A percentile compares a stretch with the other conserved stretches of the same genome.
These are phyloP conservation scores for Sergeia podlipaevii DNA, from an alignment of 208 protist genomes.

Conservation along the genomic window DNA sequence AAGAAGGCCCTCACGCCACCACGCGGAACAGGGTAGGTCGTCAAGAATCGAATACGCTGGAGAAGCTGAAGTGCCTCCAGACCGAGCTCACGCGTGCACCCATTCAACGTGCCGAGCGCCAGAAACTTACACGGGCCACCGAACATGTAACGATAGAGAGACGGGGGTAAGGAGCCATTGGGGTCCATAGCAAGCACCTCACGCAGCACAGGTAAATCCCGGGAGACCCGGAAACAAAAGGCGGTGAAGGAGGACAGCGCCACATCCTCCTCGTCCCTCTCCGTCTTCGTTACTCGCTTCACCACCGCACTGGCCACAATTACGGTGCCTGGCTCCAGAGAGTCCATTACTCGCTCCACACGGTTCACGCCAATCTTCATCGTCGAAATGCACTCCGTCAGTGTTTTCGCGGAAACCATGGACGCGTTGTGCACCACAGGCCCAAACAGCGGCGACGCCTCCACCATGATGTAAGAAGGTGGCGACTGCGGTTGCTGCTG, in stretches of 20 bases:
- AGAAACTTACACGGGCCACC: slow-evolving; percentile 21
- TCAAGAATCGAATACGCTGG: slow-evolving; percentile 16
- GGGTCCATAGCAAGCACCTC: slow-evolving; percentile 26
- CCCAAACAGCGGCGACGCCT: slow-evolving; percentile 30
- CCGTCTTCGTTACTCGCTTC: slow-evolving; percentile 8
- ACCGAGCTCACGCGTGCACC: slow-evolving; percentile 11
- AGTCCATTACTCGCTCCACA: background rate
- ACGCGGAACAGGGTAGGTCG: slow-evolving; percentile 12
- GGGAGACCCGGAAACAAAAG: slow-evolving; percentile 9
- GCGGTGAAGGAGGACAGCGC: slow-evolving; percentile 23
- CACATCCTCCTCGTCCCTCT: slow-evolving; percentile 11
- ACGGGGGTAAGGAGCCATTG: slow-evolving; percentile 11
- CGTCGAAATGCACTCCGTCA: slow-evolving; percentile 5
- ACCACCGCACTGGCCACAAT: slow-evolving; percentile 20
- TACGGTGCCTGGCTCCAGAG: slow-evolving; percentile 8
- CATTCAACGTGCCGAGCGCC: slow-evolving; percentile 25
- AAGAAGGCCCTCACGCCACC: slow-evolving; percentile 28
- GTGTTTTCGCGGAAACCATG: slow-evolving; percentile 5
- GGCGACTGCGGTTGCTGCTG: background rate
- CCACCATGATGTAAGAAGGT: slow-evolving; percentile 16
- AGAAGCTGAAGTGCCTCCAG: slow-evolving; percentile 18
- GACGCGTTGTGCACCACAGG: slow-evolving; percentile 27
- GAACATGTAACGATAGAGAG: slow-evolving; percentile 38
- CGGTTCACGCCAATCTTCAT: slow-evolving; percentile 8
- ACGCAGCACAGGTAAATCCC: slow-evolving; percentile 25